A percentile compares a stretch with the other conserved stretches of the same genome.
Evolutionary conservation across 2,329 filamentous ascomycete species (phyloP).

Genomic region (Cladosporium cucumerinum): DNA sequence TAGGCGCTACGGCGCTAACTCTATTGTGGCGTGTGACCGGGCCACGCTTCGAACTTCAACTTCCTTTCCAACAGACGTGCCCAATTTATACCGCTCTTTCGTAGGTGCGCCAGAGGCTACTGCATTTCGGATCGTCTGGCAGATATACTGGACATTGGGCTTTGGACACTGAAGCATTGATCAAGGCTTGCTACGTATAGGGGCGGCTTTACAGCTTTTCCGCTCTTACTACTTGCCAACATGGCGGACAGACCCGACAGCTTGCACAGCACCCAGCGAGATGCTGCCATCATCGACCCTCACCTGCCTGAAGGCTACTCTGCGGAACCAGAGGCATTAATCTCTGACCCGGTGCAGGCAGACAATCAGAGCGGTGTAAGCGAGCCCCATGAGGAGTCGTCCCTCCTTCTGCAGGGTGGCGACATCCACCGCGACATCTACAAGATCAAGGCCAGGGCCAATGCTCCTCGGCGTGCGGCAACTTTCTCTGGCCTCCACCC

Average conservation of each 20-base stretch:
- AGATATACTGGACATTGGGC: neutral
- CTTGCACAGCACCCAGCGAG: conserved; percentile 22
- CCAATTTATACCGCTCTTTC: neutral
- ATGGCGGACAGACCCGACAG: conserved; percentile 27
- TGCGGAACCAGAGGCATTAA: conserved; percentile 30
- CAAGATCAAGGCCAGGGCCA: conserved; percentile 62
- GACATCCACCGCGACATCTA: conserved; percentile 78
- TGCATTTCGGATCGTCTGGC: neutral
- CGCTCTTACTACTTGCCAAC: neutral
- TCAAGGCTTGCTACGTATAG: neutral
- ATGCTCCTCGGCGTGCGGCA: conserved; percentile 52
- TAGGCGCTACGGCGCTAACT: neutral
- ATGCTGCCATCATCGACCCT: conserved; percentile 33
- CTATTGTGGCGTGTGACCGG: neutral
- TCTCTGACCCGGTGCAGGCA: conserved; percentile 18
- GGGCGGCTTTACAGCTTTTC: neutral
- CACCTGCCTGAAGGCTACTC: conserved; percentile 36
- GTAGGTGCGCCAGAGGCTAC: neutral
- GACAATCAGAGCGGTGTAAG: conserved; percentile 15
- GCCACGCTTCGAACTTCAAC: neutral
- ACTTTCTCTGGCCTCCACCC: conserved; percentile 58
- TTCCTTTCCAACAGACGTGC: neutral
- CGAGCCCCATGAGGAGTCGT: conserved; percentile 56
- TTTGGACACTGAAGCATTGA: neutral
- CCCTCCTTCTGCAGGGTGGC: conserved; percentile 68